Base-by-base conservation (phyloP, 179 eudicot genomes). In the Camellia oleifera region DNA sequence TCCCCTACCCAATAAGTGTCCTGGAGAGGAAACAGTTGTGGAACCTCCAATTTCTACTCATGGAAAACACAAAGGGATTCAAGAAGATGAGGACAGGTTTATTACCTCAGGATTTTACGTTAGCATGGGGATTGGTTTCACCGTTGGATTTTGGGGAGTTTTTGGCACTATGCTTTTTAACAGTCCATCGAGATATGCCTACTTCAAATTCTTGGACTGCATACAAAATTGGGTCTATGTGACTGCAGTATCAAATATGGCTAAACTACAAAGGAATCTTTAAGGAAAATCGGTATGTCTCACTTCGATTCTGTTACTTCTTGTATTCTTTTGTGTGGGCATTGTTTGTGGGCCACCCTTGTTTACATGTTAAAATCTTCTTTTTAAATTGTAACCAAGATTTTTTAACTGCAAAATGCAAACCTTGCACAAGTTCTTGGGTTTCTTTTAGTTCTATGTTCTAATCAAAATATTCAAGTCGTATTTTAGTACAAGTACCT, bases 1-100 rank as follows among this genome's bases (percentile, higher is more conserved):
- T 56, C 83, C 82, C 15, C 69, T 81, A 7, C 15, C 60, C 26
- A 56, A 45, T 4, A 62, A 61, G 3, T 58, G 75, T 52, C 57
- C 3, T 2, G 76, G 60, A 57, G 65, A 65, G 4, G 40, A 42
- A 46, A 40, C 0, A 0, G 5, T 3, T 15, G 8, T 15, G 7
- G 20, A n/a, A 3, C 23, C 64, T 15, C 64, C 64, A 61, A 3
- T 0, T 53, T 7, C 50, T 0, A 2, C 6, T 13, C 5, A 26
- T 26, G 32, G 32, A 26, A 26, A 26, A 26, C 32, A 26, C 32
- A 26, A 26, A 26, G 32, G 32, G 32, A 26, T 26, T 26, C 32
- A 48, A 8, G 79, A 82, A 50, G 78, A 54, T 63, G 50, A 18
- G 13, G 69, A 77, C 13, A 32, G 40, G 57, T 50, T 50, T 12